Base-by-base conservation (phyloP, 2,329 filamentous ascomycete genomes). In the Arachnomyces sp. region DNA sequence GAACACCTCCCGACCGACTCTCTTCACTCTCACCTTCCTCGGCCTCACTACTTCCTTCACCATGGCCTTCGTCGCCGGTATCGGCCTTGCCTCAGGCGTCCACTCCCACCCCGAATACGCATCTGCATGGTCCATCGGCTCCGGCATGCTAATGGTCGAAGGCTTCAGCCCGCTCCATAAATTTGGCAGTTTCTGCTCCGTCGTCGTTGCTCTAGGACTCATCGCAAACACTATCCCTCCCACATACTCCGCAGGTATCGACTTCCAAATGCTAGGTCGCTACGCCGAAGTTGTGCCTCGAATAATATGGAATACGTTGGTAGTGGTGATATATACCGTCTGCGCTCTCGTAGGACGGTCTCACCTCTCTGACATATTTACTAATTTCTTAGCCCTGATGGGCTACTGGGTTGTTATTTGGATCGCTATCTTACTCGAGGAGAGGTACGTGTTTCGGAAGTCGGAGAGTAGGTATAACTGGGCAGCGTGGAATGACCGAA, bases 171-270 rank as follows among this genome's bases (percentile, higher is more conserved):
- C 75, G 0, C 66, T 85, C 0, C 73, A 74, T 17, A 63, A 61
- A 1, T 84, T 85, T 48, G 80, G 81, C 41, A 77, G 76, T 43
- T 81, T 85, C 62, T 82, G 78, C 54, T 73, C 76, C 13, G 78
- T 82, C 2, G 52, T 85, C 4, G 67, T 82, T 3, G 78, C 79
- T 0, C 64, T 85, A 2, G 78, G 79, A 3, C 63, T 83, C 1
- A 74, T 55, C 32, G 52, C 54, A 43, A 61, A 66, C 55, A 63
- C 64, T 53, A 62, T 62, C 52, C 61, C 63, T 50, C 61, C 59
- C 53, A 62, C 58, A 34, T 67, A 72, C 53, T 63, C 57, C 36
- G 62, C 62, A 13, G 67, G 66, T 2, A 57, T 72, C 9, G 63
- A 62, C 14, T 62, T 68, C 45, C 66, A 70, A 55, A 63, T 70